Conservation (phyloP, 768 basidiomycete species). For the Leucogyrophana mollusca region DNA sequence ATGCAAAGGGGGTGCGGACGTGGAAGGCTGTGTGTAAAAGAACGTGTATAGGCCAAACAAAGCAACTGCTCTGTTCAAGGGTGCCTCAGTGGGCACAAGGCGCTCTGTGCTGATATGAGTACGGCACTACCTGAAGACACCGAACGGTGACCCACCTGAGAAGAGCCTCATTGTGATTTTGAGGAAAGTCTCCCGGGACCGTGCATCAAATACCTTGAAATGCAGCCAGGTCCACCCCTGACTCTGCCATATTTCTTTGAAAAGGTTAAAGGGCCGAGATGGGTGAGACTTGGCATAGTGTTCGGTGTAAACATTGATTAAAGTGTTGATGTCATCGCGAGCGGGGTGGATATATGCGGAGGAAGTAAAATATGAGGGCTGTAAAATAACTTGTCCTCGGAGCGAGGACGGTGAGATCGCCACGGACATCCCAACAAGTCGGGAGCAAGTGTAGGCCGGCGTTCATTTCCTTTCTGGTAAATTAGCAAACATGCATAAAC, state of each 20-base stretch:
- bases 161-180: constrained; percentile 61
- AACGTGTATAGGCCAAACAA: constrained; percentile 74
- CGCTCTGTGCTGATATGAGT: constrained; percentile 43
- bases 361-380: constrained; percentile 78
- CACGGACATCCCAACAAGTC: constrained; percentile 33
- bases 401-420: constrained; percentile 53
- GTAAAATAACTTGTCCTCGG: constrained; percentile 63
- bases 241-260: constrained; percentile 67
- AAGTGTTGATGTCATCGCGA: constrained; percentile 58
- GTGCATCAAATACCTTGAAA: constrained; percentile 68
- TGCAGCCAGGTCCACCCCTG: constrained; percentile 78
- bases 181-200: constrained; percentile 64
- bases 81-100: constrained; percentile 45
- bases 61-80: constrained; percentile 55
- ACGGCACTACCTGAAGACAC: not conserved
- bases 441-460: not conserved
- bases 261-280: constrained; percentile 59
- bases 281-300: constrained; percentile 36
- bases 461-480: constrained; percentile 19
- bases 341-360: constrained; percentile 66
- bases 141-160: constrained; percentile 45
- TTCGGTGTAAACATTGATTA: constrained; percentile 55
- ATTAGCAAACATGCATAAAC: constrained; percentile 12
- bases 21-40: constrained; percentile 62
- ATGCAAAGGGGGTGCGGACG: constrained; percentile 50